phyloP scores from a whole-genome alignment of 1,139 yeast genomes.

The Saccharomyces hybrid region DNA sequence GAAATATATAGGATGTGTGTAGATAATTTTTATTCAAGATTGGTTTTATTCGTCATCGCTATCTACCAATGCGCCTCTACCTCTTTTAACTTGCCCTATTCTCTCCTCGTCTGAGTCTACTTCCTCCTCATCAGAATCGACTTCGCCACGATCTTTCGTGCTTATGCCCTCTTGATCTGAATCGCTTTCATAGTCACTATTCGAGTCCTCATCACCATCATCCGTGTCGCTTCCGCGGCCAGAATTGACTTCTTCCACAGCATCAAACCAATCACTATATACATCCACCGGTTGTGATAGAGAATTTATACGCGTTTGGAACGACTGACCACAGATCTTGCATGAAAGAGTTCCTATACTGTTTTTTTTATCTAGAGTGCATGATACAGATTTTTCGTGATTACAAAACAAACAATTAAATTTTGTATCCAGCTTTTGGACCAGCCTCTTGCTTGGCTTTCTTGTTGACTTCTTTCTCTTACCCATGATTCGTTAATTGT shows the following conservation, averaged over 20 bases:
- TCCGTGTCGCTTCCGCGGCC: constrained; percentile 40
- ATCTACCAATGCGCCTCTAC: constrained; percentile 26
- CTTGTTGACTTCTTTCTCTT: constrained; percentile 85
- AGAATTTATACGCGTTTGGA: constrained; percentile 79
- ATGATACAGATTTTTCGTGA: constrained; percentile 86
- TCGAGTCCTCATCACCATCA: constrained; percentile 26
- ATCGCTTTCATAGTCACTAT: constrained; percentile 30
- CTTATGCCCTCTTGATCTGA: constrained; percentile 18
- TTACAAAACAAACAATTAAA: constrained; percentile 93
- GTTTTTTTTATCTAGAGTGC: constrained; percentile 80
- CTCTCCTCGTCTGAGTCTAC: constrained; percentile 29
- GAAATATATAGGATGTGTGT: neutral
- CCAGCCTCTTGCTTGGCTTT: constrained; percentile 72
- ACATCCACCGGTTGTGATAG: constrained; percentile 72
- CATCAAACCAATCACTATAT: constrained; percentile 97
- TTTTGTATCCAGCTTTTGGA: constrained; percentile 73
- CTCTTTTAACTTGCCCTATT: constrained; percentile 25
- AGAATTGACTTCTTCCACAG: constrained; percentile 90
- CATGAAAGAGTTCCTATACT: constrained; percentile 82
- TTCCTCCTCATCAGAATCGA: constrained; percentile 27
- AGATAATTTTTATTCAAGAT: neutral
- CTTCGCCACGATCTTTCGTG: constrained; percentile 28
- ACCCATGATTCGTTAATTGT: constrained; percentile 42
- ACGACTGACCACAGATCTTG: constrained; percentile 90
- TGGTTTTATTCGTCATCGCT: constrained; percentile 26